Base-by-base conservation (phyloP, 495 filamentous ascomycete genomes). In the Penicillium flavigenum region DNA sequence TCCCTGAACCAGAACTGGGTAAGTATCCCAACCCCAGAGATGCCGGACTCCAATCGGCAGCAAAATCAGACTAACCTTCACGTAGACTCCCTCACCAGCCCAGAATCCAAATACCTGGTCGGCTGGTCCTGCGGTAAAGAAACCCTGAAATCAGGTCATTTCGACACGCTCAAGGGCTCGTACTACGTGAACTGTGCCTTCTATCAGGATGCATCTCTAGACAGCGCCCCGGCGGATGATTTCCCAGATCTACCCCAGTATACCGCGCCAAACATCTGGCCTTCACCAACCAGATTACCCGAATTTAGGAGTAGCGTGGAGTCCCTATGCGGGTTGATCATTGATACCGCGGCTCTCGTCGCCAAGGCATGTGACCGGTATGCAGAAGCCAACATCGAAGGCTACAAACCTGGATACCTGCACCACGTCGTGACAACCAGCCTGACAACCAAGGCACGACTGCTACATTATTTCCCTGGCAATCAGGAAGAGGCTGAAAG, bases 131-230 rank as follows among this genome's bases (percentile, higher is more conserved):
- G 86, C 67, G 93, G 92, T 52, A 96, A 95, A 73, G 93, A 96
- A 73, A 94, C 89, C n/a, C 84, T 98, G 47, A 89, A 90, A 61
- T 86, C 88, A 66, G 91, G 92, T 58, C 86, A 87, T 56, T 90
- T 92, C 61, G 94, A 99, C 64, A 96, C 88, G 5, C 81, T 89
- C 11, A 99, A 99, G 76, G 94, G 94, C 52, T 96, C 91, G 17
- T 99, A 89, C 79, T 99, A 98, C 70, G 87, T 92, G 68, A 97
- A 98, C 75, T 96, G 91, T 72, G 89, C 89, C 50, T 97, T 96
- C 79, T 93, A 94, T 70, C 84, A 92, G 48, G 82, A 89, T 59
- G 78, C 84, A 2, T 55, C 64, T 2, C 76, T 91, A 5, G 76
- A 84, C 11, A 82, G 81, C 47, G 85, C 86, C 7, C 80, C 86